Evolutionary conservation across 176 grass and related monocot genomes (phyloP), one percentile per base, ranked within the genome.

Genomic region (Oryza meyeriana): DNA sequence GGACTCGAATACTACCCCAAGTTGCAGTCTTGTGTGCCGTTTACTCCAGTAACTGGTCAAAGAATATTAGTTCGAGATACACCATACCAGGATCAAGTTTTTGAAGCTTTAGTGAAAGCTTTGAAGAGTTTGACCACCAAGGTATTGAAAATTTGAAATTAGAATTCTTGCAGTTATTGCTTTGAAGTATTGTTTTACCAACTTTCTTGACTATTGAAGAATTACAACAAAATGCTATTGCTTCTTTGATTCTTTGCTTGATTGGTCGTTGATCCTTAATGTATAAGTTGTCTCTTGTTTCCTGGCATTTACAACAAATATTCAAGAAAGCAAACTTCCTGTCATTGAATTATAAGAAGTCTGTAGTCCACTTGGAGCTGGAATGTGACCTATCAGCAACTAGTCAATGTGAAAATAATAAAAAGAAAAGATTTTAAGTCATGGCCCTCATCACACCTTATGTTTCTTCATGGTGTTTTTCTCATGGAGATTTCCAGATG

Each of bases 21-120:
- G 71, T 84, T 98, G 58, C 95, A 98, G 85, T 94, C 89, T 63
- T 98, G 88, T 63, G 90, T 98, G 29, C 95, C 95, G 61, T 98
- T 98, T 85, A 98, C 92, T 89, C 95, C 95, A 76, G 92, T 93
- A 80, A 98, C 92, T 69, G 90, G 95, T 58, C 92, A 94, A 69
- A 91, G 95, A 89, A 98, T 98, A 88, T 82, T 98, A 83, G 75
- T 98, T 85, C 84, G 86, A 85, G 88, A 89, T 78, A 89, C 81
- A 78, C 69, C 85, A 61, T 94, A 91, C 40, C 74, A n/a, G 41
- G 88, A 92, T 80, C 90, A 98, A 80, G 86, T 94, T 69, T 98
- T 93, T 88, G 82, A 89, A 55, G 84, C 91, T 68, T 74, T 98
- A 70, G 88, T 98, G 52, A 87, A 88, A 85, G 90, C 86, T 80